These are phyloP conservation scores for Backusella circina DNA, from an alignment of 192 early-diverging fungal genomes.

Conservation along the genomic window DNA sequence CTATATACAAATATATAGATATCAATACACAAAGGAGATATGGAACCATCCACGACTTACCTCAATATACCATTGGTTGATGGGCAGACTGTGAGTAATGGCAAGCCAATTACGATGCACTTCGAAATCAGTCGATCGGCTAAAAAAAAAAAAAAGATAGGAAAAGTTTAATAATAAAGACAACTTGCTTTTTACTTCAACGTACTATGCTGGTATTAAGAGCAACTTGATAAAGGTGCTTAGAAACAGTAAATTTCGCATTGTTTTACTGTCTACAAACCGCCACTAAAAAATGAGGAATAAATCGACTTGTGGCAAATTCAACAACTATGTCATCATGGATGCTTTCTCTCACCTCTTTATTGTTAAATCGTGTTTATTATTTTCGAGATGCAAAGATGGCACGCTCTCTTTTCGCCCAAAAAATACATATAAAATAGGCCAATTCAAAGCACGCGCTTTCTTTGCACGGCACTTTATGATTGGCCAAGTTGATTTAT, in stretches of 20 bases:
- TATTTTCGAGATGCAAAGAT: background rate
- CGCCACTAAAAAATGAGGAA: background rate
- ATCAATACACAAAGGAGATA: too few relatives aligned
- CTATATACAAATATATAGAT: constrained; percentile 19
- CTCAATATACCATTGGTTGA: constrained; percentile 84
- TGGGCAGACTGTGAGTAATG: constrained; percentile 81
- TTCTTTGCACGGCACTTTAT: background rate
- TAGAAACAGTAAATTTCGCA: constrained; percentile 38
- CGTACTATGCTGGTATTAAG: constrained; percentile 22
- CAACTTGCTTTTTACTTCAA: background rate
- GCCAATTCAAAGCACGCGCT: background rate
- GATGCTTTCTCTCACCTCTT: background rate
- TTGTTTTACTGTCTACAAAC: background rate
- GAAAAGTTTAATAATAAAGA: background rate
- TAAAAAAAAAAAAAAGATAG: constrained; percentile 13
- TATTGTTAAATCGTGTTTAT: background rate
- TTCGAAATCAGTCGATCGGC: constrained; percentile 97
- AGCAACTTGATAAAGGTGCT: constrained; percentile 48
- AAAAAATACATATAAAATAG: background rate
- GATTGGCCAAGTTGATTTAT: background rate
- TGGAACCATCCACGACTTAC: too few relatives aligned
- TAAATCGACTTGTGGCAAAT: background rate
- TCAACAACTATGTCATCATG: background rate
- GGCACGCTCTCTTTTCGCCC: background rate
- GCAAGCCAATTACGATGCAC: constrained; percentile 98